These are phyloP conservation scores for Phoenix roebelenii DNA, from an alignment of 176 grass and related monocot species.

Conservation along the genomic window DNA sequence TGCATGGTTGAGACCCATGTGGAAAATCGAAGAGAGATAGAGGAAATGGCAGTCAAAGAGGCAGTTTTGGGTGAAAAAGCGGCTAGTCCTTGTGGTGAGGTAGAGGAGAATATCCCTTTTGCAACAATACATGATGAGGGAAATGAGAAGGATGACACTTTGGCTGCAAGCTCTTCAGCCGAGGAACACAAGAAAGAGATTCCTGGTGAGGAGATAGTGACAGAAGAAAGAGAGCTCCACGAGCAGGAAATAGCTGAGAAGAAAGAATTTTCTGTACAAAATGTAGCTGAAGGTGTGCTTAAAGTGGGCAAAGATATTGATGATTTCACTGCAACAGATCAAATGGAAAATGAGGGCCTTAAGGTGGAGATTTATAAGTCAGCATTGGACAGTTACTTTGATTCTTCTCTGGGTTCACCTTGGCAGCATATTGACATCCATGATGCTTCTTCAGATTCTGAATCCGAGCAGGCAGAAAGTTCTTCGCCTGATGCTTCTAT, in stretches of 20 bases:
- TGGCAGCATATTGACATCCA: constrained; percentile 51
- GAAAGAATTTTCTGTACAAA: constrained; percentile 22
- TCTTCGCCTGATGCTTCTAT: constrained; percentile 71
- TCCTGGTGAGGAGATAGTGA: constrained; percentile 11
- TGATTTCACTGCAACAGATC: neutral
- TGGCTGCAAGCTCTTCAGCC: constrained; percentile 5
- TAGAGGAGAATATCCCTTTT: constrained; percentile 37
- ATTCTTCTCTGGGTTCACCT: constrained; percentile 52
- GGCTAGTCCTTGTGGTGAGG: constrained; percentile 25
- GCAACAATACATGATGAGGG: constrained; percentile 26
- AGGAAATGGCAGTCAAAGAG: constrained; percentile 21
- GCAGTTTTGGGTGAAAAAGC: constrained; percentile 21
- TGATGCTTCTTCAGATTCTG: constrained; percentile 59
- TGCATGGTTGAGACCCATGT: constrained; percentile 20
- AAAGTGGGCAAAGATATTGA: constrained; percentile 20
- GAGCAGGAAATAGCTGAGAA: constrained; percentile 10
- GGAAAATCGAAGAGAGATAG: constrained; percentile 2
- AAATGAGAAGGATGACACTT: constrained; percentile 22
- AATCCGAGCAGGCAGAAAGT: constrained; percentile 60
- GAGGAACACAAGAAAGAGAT: constrained; percentile 10
- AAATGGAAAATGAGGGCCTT: constrained; percentile 4
- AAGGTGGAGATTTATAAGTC: constrained; percentile 21
- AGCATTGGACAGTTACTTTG: constrained; percentile 14
- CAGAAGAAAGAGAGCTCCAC: constrained; percentile 5
- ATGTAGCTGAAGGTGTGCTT: constrained; percentile 6